Evolutionary conservation across 1,139 yeast genomes (phyloP), one percentile per base, ranked within the genome.

Genomic region (Eremothecium sinecaudum): DNA sequence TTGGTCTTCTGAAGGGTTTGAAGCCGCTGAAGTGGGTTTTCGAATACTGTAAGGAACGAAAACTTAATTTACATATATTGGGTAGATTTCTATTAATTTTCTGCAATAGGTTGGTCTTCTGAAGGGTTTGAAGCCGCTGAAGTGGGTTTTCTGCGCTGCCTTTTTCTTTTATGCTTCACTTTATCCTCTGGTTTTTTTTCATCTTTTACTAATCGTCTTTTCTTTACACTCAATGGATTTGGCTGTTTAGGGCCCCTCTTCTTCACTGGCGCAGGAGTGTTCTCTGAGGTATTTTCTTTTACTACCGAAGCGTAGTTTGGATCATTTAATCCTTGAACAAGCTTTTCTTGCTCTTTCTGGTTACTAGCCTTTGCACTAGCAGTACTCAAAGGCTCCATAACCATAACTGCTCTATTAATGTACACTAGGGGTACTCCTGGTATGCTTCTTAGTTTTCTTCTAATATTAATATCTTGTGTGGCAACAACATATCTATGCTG

Each of bases 341-440:
- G 66, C 51, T 92, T 90, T 25, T 66, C 64, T 4, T 61, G 55
- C 56, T 90, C 98, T 32, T 69, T 63, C 22, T 58, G 51, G 27
- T 61, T 60, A 28, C 82, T 75, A 22, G 68, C 71, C 34, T 62
- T 61, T 12, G 69, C 67, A 31, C 92, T 79, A 8, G 81, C 81
- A 29, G 71, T 72, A 33, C 94, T 80, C 45, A 87, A 64, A 10
- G 95, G 95, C 58, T 90, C 99, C 92, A 90, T 78, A 28, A 90
- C 78, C 90, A 90, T 82, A 15, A 92, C 98, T 1, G 94, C 75
- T 43, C 95, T 69, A 52, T 81, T 79, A 73, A 90, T 75, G 56
- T 81, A 86, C 6, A 87, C 64, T 45, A 90, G 60, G 0, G 99
- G 99, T 2, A 84, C 80, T 8, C 95, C 98, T 0, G 98, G 94